Evolutionary conservation across 371 early-diverging fungal genomes (phyloP), one percentile per base, ranked within the genome.

Genomic region (Mucor sp.): DNA sequence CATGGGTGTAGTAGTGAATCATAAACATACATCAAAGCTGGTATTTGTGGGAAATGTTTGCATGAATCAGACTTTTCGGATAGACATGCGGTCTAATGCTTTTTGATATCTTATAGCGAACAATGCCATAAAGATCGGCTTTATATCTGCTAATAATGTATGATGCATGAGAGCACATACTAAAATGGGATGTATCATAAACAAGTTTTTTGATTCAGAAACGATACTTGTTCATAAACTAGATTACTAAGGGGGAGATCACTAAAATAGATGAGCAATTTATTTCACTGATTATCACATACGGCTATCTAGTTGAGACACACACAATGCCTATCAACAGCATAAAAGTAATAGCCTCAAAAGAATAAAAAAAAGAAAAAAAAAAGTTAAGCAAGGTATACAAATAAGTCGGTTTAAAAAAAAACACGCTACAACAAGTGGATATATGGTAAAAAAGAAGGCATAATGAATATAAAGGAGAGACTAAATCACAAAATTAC

Each of bases 401-500:
- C n/a, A 44, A 44, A 44, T 19, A n/a, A n/a, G n/a, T 44, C 19
- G 44, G 44, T 44, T 14, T 37, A 6, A 37, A 44, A 44, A 5
- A 7, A 44, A 44, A n/a, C n/a, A 44, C 44, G 19, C 44, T 19
- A 44, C 44, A 44, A 19, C 44, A 17, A 6, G n/a, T 44, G 17
- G 44, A 44, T 44, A 44, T 44, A 44, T 44, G 44, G 44, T 44
- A 44, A 44, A 44, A 44, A 44, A 44, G 44, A 44, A 44, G n/a
- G 44, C 44, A 44, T 44, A 44, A 44, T 19, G 44, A 44, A 44
- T 44, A 44, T 44, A 44, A 19, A 44, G 19, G n/a, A 19, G 44
- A 4, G n/a, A 44, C 44, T 44, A 44, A 19, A 44, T 44, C 44
- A 93, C 71, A 93, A 85, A 69, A 93, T 84, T 53, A 84, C 62